phyloP scores from a whole-genome alignment of 257 asterid species.

The Solanum pennellii region DNA sequence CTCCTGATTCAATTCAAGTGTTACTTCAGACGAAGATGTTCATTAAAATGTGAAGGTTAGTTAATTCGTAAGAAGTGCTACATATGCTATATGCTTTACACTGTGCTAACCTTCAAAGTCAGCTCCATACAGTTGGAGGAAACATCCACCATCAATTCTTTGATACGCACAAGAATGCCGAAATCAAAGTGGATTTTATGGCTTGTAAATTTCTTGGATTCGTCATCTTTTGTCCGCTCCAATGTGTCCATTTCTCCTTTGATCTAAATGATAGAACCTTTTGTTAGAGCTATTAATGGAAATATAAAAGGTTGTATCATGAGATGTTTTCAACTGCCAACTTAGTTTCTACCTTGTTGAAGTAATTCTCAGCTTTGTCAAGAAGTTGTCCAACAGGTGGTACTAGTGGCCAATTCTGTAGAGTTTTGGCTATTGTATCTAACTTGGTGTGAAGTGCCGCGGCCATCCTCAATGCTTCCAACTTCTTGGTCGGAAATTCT shows the following conservation, averaged over 20 bases:
- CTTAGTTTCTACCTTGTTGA: conserved; percentile 42
- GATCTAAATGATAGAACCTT: conserved; percentile 27
- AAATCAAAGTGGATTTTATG: conserved; percentile 76
- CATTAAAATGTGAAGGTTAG: background rate
- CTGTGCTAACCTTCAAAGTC: conserved; percentile 62
- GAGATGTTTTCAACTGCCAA: background rate
- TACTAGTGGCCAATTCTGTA: conserved; percentile 44
- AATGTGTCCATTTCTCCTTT: conserved; percentile 68
- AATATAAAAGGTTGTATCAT: background rate
- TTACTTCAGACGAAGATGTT: background rate
- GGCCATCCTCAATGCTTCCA: conserved; percentile 85
- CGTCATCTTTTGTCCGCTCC: conserved; percentile 80
- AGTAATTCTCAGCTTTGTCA: conserved; percentile 60
- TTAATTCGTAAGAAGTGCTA: background rate
- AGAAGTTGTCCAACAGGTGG: conserved; percentile 46
- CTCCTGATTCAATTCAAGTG: conserved; percentile 29
- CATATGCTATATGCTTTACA: background rate
- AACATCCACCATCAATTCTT: conserved; percentile 71
- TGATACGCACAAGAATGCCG: conserved; percentile 59
- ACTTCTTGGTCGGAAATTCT: conserved; percentile 66
- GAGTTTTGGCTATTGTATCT: conserved; percentile 32
- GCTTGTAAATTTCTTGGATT: conserved; percentile 49
- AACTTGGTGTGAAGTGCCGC: conserved; percentile 54
- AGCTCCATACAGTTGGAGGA: conserved; percentile 81
- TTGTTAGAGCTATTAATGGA: background rate